Evolutionary conservation across 2,329 filamentous ascomycete species (phyloP), one percentile per base, ranked within the genome.

Genomic region (Emmonsia crescens): DNA sequence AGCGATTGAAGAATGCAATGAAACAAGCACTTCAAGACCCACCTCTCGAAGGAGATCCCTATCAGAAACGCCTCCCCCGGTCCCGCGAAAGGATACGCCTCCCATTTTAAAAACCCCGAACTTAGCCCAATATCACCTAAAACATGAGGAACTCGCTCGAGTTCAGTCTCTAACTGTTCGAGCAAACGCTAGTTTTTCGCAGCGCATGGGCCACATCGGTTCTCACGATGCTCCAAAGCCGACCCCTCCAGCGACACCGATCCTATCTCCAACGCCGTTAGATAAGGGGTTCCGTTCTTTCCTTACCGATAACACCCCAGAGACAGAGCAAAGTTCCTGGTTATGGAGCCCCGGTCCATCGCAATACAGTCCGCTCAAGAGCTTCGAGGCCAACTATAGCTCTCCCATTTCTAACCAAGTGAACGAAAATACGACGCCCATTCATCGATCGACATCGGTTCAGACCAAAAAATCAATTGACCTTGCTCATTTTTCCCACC

Each of bases 1-100:
- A 19, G 44, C 44, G 10, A 59, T 59, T 49, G 57, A 59, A 24
- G 57, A 59, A 38, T 59, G 57, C 31, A 59, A 40, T 38, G 57
- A 59, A 44, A 24, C 57, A 42, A 27, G 42, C 33, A 38, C 44
- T 29, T 59, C 57, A 38, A 44, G 42, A 12, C 10, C 42, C 29
- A 38, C n/a, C 12, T 38, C 42, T 38, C 44, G 29, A 49, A 21
- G 27, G 27, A 58, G 29, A 38, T 36, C 42, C 31, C 31, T n/a
- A 9, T 40, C 46, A 8, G 31, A 6, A 10, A 36, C 16, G 5
- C 46, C 57, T 51, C 57, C 57, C 4, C 57, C 57, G 10, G 42
- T 51, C 12, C 46, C 57, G 27, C 40, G 24, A 6, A 57, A 57
- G 29, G 55, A 57, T 44, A 44, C 40, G 14, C 55, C 55, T 16